A percentile compares a stretch with the other conserved stretches of the same genome.
phyloP scores from a whole-genome alignment of 108 stramenopile species.

The Nannochloropsis oceanica region DNA sequence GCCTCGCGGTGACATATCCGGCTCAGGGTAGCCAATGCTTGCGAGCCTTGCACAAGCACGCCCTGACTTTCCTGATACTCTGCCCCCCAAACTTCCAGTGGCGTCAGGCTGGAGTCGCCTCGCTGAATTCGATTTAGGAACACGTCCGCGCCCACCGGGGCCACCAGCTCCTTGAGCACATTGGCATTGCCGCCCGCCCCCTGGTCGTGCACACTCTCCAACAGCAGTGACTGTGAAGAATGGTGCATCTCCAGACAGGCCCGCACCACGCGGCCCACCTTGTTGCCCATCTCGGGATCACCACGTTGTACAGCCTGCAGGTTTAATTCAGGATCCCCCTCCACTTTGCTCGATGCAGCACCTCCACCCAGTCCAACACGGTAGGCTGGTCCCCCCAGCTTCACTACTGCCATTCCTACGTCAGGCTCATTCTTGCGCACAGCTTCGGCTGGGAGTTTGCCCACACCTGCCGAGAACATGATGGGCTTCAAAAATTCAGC shows the following conservation, averaged over 20 bases:
- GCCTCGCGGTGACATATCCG: not conserved
- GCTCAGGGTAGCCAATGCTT: not conserved
- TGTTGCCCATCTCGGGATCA: constrained; percentile 1
- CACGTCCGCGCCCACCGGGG: not conserved
- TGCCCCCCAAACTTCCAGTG: not conserved
- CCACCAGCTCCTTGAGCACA: not conserved
- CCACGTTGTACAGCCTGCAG: not conserved
- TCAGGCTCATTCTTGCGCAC: not conserved
- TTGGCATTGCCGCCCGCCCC: constrained; percentile 1
- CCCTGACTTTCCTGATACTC: not conserved
- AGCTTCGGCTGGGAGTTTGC: not conserved
- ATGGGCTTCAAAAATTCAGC: not conserved
- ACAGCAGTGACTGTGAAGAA: not conserved
- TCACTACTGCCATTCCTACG: not conserved
- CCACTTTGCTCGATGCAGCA: not conserved
- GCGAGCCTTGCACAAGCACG: not conserved
- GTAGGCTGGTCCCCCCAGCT: not conserved
- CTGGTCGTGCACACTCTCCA: not conserved
- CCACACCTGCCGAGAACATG: not conserved
- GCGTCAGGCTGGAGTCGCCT: not conserved
- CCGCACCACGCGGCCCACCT: not conserved
- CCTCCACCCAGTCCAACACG: not conserved
- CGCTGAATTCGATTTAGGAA: not conserved
- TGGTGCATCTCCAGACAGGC: not conserved
- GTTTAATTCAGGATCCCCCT: not conserved